phyloP scores from a whole-genome alignment of 2,329 filamentous ascomycete genomes.

The Mycocentrospora acerina region DNA sequence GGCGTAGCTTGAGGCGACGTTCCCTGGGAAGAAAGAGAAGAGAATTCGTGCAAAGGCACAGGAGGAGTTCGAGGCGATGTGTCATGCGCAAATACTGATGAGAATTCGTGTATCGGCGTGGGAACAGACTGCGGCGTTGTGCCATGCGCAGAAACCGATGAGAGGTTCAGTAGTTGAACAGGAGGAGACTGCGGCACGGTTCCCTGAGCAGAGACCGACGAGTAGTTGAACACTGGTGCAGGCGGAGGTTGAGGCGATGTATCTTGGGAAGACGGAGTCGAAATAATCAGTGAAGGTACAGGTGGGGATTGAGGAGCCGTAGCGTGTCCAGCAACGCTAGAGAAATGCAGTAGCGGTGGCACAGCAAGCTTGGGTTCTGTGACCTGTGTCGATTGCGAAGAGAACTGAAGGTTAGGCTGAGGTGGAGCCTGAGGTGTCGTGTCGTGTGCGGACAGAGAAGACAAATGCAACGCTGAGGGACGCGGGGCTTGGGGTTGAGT shows the following conservation, averaged over 20 bases:
- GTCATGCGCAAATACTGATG: slow-evolving; percentile 23
- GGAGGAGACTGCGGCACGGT: slow-evolving; percentile 23
- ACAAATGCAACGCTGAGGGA: slow-evolving; percentile 19
- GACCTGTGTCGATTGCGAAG: slow-evolving; percentile 22
- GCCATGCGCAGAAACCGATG: slow-evolving; percentile 17
- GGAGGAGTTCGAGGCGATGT: slow-evolving; percentile 19
- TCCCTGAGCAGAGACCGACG: slow-evolving; percentile 21
- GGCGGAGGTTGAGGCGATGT: slow-evolving; percentile 22
- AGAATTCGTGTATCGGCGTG: slow-evolving; percentile 15
- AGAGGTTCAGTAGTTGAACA: slow-evolving; percentile 14
- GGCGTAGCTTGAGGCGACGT: slow-evolving; percentile 20
- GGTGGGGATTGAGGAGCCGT: slow-evolving; percentile 23
- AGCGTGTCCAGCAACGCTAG: slow-evolving; percentile 27
- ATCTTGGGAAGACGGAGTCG: slow-evolving; percentile 21
- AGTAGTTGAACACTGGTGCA: slow-evolving; percentile 16
- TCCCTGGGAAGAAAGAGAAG: slow-evolving; percentile 9
- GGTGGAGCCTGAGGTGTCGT: slow-evolving; percentile 24
- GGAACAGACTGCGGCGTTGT: slow-evolving; percentile 18
- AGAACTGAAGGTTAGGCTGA: slow-evolving; percentile 20
- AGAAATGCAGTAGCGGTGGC: slow-evolving; percentile 23
- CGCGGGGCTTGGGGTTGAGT: slow-evolving; percentile 25
- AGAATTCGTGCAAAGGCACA: slow-evolving; percentile 10
- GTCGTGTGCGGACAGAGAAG: slow-evolving; percentile 30
- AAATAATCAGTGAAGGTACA: slow-evolving; percentile 18
- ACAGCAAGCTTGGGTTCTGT: slow-evolving; percentile 21